A percentile compares a stretch with the other conserved stretches of the same genome.
Conservation (phyloP, 495 filamentous ascomycete genomes). For the Lepidopterella palustris region DNA sequence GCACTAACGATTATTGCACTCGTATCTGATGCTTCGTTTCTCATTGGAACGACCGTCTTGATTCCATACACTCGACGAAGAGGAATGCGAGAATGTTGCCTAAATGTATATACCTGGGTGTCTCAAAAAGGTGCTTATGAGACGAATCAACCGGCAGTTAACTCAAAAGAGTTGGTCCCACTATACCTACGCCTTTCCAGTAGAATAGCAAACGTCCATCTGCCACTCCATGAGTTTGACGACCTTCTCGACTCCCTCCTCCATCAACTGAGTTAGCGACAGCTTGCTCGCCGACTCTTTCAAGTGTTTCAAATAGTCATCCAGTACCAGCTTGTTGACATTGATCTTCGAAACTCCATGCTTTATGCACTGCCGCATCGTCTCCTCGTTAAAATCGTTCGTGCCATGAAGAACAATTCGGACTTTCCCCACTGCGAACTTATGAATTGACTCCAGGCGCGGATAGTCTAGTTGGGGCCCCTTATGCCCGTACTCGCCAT, state of each 20-base stretch:
- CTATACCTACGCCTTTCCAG: conserved; percentile 20
- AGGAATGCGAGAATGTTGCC: no score
- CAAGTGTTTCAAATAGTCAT: conserved; percentile 22
- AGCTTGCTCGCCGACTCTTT: conserved; percentile 18
- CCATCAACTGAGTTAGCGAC: conserved; percentile 25
- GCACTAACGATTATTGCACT: no score
- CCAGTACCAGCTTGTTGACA: conserved; percentile 30
- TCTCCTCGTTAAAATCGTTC: conserved; percentile 18
- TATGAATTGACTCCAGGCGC: conserved; percentile 10
- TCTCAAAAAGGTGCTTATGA: no score
- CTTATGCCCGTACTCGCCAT: conserved; percentile 29
- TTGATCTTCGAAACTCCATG: conserved; percentile 27
- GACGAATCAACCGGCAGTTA: no score
- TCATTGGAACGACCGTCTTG: no score
- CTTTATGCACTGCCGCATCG: conserved; percentile 24
- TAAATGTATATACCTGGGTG: no score
- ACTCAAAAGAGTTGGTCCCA: background rate
- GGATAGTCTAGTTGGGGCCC: conserved; percentile 21
- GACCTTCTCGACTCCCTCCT: conserved; percentile 23
- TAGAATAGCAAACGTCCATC: conserved; percentile 23
- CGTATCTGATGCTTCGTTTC: no score
- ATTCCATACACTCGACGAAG: no score
- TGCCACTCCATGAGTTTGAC: conserved; percentile 19
- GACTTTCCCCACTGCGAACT: conserved; percentile 10
- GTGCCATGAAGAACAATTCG: conserved; percentile 21